Evolutionary conservation across 768 basidiomycete genomes (phyloP).

Genomic region (Pulveroboletus frians): DNA sequence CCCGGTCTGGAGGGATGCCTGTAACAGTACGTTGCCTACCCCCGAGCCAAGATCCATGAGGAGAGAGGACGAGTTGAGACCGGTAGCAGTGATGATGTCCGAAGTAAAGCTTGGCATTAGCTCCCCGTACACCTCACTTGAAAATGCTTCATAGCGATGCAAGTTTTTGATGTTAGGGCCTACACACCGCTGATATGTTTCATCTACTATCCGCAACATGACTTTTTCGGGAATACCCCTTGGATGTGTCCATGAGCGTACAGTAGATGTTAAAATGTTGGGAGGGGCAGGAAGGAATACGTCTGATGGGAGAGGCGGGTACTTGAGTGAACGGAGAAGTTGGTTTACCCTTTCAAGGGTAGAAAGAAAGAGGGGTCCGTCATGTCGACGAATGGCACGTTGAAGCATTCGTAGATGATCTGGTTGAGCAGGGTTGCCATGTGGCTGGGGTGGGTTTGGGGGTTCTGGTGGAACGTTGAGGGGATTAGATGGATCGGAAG

Average conservation of each 20-base stretch:
- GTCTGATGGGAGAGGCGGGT: constrained; percentile 52
- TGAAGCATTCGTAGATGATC: constrained; percentile 57
- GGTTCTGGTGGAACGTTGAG: constrained; percentile 26
- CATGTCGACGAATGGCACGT: constrained; percentile 60
- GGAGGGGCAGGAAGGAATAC: constrained; percentile 39
- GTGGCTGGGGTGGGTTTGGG: constrained; percentile 19
- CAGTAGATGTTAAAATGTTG: constrained; percentile 46
- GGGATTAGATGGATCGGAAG: constrained; percentile 30
- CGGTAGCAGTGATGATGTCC: constrained; percentile 47
- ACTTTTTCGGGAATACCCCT: constrained; percentile 59
- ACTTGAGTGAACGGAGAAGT: constrained; percentile 60
- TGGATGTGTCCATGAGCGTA: constrained; percentile 39
- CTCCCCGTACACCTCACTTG: constrained; percentile 86
- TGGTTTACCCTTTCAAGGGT: constrained; percentile 60
- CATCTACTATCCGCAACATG: constrained; percentile 73
- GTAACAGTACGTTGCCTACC: constrained; percentile 79
- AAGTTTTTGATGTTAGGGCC: constrained; percentile 84
- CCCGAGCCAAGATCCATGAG: constrained; percentile 86
- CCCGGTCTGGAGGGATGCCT: constrained; percentile 76
- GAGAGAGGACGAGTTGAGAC: constrained; percentile 49
- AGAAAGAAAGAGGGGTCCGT: constrained; percentile 67
- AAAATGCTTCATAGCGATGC: constrained; percentile 76
- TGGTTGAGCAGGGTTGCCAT: constrained; percentile 9
- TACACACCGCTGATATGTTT: constrained; percentile 90
- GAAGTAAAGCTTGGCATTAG: constrained; percentile 71